Evolutionary conservation across 2,329 filamentous ascomycete genomes (phyloP), one percentile per base, ranked within the genome.

Genomic region (Trichoderma arundinaceum): DNA sequence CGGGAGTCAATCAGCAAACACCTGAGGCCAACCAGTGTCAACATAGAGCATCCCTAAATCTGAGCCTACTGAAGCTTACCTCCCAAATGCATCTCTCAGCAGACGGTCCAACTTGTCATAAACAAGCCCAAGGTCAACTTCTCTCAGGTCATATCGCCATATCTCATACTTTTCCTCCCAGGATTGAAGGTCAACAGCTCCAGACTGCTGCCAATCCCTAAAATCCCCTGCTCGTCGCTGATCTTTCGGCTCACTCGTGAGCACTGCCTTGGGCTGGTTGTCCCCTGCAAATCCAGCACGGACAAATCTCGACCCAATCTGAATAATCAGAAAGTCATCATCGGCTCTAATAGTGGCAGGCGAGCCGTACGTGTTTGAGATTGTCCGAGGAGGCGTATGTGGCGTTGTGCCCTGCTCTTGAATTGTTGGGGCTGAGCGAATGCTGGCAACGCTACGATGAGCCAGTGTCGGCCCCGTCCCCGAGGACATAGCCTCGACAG

Each of bases 211-310:
- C 89, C 90, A 95, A 67, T 84, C 83, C 69, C 92, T 82, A 76
- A 94, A 94, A 77, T 97, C 94, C 8, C 94, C 95, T 10, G 86
- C 87, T 67, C 94, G 86, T 62, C 91, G 86, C 73, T 91, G 88
- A 73, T 90, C 85, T 68, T 94, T 90, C 0, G 92, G 92, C 0
- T 88, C 87, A 75, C 93, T 94, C 22, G 85, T 82, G 22, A 94
- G 79, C 13, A 84, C 83, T 1, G 83, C 85, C 75, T 94, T 96
- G 70, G 93, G 93, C 3, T 83, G 79, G 49, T 88, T 85, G 76
- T 97, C 94, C 59, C 94, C 94, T 6, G 94, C 92, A 74, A 97
- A 95, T 0, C 95, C 95, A 9, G 90, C 89, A 51, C 90, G 88
- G 32, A 98, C 77, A 77, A 88, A 90, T 22, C 94, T 87, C 9